A percentile compares a stretch with the other conserved stretches of the same genome.
phyloP scores from a whole-genome alignment of 2,329 filamentous ascomycete species.

The Rhinocladiella similis region DNA sequence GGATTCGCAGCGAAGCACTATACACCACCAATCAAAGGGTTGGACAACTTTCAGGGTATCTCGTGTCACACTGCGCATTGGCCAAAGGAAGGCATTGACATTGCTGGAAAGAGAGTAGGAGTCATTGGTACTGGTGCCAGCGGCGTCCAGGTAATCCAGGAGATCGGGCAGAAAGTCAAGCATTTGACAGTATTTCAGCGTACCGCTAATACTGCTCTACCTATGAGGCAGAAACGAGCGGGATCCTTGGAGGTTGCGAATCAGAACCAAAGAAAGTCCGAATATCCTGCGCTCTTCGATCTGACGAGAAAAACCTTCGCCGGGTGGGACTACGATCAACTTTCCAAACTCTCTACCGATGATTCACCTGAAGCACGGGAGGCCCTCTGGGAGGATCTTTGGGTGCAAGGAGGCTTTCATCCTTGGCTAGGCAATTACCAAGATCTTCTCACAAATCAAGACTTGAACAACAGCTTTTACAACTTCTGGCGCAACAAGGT shows the following conservation, averaged over 20 bases:
- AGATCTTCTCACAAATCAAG: constrained; percentile 48
- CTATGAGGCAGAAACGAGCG: constrained; percentile 57
- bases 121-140: constrained; percentile 65
- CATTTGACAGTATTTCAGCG: constrained; percentile 54
- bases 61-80: constrained; percentile 62
- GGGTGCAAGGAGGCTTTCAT: constrained; percentile 54
- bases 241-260: constrained; percentile 55
- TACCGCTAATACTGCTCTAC: constrained; percentile 61
- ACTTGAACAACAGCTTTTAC: constrained; percentile 57
- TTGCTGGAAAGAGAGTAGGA: constrained; percentile 59
- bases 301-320: constrained; percentile 54
- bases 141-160: constrained; percentile 39
- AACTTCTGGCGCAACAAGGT: constrained; percentile 58
- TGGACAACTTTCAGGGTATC: constrained; percentile 59
- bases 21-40: constrained; percentile 60
- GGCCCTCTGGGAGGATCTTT: constrained; percentile 52
- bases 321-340: constrained; percentile 61
- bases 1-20: constrained; percentile 62
- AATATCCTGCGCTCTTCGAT: constrained; percentile 54
- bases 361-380: constrained; percentile 53
- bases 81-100: constrained; percentile 58
- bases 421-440: constrained; percentile 58
- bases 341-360: constrained; percentile 57
- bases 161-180: constrained; percentile 22
- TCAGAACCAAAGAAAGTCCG: constrained; percentile 52